Base-by-base conservation (phyloP, 495 filamentous ascomycete species). In the Tuber melanosporum region DNA sequence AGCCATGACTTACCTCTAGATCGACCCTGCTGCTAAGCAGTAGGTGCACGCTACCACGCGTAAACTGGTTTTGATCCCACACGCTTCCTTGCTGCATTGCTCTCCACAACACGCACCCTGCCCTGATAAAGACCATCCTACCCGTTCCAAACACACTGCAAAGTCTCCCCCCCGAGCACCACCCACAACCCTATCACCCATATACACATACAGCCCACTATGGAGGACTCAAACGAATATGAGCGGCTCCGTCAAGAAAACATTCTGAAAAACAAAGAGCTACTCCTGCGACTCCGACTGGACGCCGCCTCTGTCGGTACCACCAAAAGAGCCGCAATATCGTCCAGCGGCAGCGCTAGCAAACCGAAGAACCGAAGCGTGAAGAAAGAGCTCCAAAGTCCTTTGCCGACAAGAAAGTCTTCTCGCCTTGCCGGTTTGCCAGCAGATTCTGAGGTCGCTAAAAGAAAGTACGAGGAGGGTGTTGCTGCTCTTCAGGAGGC, bases 401-500 rank as follows among this genome's bases (percentile, higher is more conserved):
- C 80, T 14, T 81, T 85, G 0, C 91, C 91, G 0, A 86, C 88
- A 4, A 87, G 92, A 17, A 91, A 88, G 26, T 92, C 91, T 2
- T 91, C 91, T 0, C 88, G 92, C 7, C 83, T 93, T 36, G 86
- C 87, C 17, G 91, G 92, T 32, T 86, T 93, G 15, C 86, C 88
- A 10, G 90, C 91, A 45, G 91, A 92, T 78, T 91, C 91, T 71
- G 90, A 92, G 75, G 87, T 89, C 32, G 89, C 91, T 17, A 96
- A 95, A 83, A 88, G 93, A 77, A 96, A 96, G 83, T 89, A 89
- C 0, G 93, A 95, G 74, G 90, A 93, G 5, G 90, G 94, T 57
- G 84, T 89, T 66, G 89, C 91, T 46, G 89, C 86, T 1, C 84
- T 88, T 22, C 86, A 87, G 77, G 89, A 92, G 79, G 87, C 86